Base-by-base conservation (phyloP, 1,139 yeast species). In the Yamadazyma dendronema region DNA sequence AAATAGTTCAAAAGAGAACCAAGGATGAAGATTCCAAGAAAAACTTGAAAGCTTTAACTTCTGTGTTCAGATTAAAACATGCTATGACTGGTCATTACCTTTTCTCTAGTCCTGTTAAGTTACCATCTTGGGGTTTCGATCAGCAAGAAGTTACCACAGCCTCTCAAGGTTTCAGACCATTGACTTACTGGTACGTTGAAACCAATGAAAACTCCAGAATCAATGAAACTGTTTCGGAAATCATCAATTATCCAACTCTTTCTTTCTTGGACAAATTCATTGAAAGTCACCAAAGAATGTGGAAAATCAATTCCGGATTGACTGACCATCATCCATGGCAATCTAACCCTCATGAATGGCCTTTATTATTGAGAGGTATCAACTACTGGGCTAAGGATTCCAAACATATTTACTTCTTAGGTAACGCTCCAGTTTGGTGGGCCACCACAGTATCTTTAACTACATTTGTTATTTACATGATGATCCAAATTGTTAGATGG, bases 121-220 rank as follows among this genome's bases (percentile, higher is more conserved):
- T 92, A 50, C 98, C 98, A 41, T 83, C 81, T 41, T 92, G 97
- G 97, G 98, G 92, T 3, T 89, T 84, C 54, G 94, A 84, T 51
- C 98, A 94, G 67, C 97, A 88, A 63, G 99, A 92, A 68, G 98
- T 94, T 34, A 82, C 96, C 9, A 79, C 96, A 63, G 94, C 97
- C 35, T 70, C 79, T 35, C 87, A 81, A 53, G 97, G 97, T 57
- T 74, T 77, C 43, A 66, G 81, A 49, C 77, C 80, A 30, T 79
- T 86, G 60, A 76, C 89, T 35, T 67, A 84, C 48, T 94, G 97
- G 97, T 85, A 84, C 61, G 69, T 94, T 53, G 99, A 94, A 67
- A 76, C 81, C 43, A 90, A 89, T 61, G 64, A 56, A 35, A 81
- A 81, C 52, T 49, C 43, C 4, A 48, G 53, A 39, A 48, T 67